Evolutionary conservation across 1,284 basidiomycete species (phyloP).

Genomic region (Malassezia psittaci): DNA sequence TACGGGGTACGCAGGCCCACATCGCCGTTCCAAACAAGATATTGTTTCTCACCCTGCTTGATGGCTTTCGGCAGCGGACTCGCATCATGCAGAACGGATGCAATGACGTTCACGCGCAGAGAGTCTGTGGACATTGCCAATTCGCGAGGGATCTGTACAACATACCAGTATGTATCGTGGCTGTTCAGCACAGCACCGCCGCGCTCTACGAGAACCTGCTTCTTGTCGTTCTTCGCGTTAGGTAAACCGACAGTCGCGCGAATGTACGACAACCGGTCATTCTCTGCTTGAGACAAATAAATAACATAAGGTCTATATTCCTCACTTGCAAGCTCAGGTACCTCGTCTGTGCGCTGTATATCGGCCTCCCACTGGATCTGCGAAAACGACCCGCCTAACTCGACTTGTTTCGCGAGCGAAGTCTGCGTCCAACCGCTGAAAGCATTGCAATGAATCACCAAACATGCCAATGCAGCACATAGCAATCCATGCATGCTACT

Average conservation of each 20-base stretch:
- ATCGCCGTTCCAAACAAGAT: conserved; percentile 65
- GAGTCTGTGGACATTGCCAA: conserved; percentile 3
- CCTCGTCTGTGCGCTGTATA: conserved; percentile 19
- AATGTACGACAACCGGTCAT: conserved; percentile 16
- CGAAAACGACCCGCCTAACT: conserved; percentile 31
- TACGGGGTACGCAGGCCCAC: conserved; percentile 74
- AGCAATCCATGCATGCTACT: no score
- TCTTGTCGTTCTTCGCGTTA: neutral
- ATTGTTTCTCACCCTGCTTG: conserved; percentile 67
- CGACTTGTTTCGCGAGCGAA: conserved; percentile 21
- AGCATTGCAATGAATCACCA: neutral
- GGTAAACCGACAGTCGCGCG: neutral
- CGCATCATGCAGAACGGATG: conserved; percentile 64
- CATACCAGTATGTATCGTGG: conserved; percentile 1
- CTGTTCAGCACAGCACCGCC: neutral
- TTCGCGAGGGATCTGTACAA: conserved; percentile 12
- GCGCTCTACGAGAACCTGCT: neutral
- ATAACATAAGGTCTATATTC: conserved; percentile 24
- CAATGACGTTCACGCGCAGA: conserved; percentile 62
- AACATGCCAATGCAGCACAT: no score
- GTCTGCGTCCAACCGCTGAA: conserved; percentile 7
- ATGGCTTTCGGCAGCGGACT: conserved; percentile 65
- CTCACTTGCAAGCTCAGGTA: conserved; percentile 15
- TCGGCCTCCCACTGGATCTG: conserved; percentile 16
- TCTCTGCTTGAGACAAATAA: conserved; percentile 20